Evolutionary conservation across 73 alveolate species (phyloP), one percentile per base, ranked within the genome.

Genomic region (Uronychia setigera): DNA sequence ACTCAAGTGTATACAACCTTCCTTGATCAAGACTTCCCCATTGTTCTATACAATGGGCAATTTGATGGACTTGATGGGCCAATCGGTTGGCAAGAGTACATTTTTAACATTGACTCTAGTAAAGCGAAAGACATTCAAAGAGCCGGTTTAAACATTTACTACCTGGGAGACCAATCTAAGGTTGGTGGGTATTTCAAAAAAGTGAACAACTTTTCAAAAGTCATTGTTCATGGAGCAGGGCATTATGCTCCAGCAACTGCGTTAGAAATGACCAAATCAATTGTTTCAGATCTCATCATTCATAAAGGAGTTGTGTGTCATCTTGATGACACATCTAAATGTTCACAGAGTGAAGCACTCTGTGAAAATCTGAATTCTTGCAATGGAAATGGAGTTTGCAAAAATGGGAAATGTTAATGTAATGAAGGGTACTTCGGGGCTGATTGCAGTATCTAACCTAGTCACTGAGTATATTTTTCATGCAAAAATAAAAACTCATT

Each of bases 141-240:
- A 13, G 28, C 46, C 58, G 74, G 89, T 26, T 76, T 91, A 77
- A 76, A 88, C 67, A 74, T 83, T 76, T 83, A 88, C 78, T 88
- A 88, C 74, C 26, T 35, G 27, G 28, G 32, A 29, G 84, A 58
- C 33, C 35, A 77, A 28, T n/a, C 31, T 46, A 1, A 26, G 83
- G 83, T 88, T 28, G 94, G 94, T 26, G 94, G 94, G 33, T 80
- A 88, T 35, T 88, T 14, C 80, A 88, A 87, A 59, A 9, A 74
- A 29, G 84, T 60, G 34, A 60, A 31, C 29, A 76, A 88, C 75
- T 59, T 88, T 33, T 76, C 77, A 13, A 30, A 83, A 74, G 33
- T 88, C 31, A 77, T 87, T 0, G 60, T 88, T 1, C 87, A 82
- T 27, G 80, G 77, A 31, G 90, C 94, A 0, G 94, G 94, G 1